These are phyloP conservation scores for Hyaloraphidium curvatum DNA, from an alignment of 192 early-diverging fungal species.

Conservation along the genomic window DNA sequence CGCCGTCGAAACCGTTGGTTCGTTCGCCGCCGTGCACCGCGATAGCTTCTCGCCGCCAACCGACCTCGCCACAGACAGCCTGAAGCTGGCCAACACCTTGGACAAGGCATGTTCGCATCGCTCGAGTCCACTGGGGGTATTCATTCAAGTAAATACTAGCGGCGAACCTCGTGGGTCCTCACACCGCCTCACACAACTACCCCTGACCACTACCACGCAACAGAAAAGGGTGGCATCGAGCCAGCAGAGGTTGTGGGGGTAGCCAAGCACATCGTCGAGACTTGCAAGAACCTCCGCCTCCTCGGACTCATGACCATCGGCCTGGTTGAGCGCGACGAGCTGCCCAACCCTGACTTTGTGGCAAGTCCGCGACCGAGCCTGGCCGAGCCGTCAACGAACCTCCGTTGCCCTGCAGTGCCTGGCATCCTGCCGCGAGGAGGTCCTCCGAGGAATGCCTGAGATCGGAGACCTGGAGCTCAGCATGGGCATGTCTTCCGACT, in stretches of 20 bases:
- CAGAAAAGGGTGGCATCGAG: constrained; percentile 62
- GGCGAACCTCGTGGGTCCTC: constrained; percentile 31
- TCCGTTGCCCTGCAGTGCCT: not conserved
- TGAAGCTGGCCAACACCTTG: constrained; percentile 61
- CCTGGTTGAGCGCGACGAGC: constrained; percentile 24
- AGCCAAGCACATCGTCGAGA: constrained; percentile 36
- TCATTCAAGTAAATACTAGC: constrained; percentile 91
- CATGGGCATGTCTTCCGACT: constrained; percentile 98
- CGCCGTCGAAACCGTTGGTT: constrained; percentile 75
- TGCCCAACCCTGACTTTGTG: constrained; percentile 29
- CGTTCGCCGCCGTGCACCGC: not conserved
- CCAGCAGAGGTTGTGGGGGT: constrained; percentile 29
- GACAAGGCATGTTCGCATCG: constrained; percentile 49
- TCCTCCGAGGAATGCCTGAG: constrained; percentile 8
- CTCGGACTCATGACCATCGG: constrained; percentile 95
- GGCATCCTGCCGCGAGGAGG: not conserved
- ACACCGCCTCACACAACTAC: not conserved
- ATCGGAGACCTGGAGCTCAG: constrained; percentile 45
- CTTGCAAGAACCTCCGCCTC: constrained; percentile 48
- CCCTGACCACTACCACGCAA: not conserved
- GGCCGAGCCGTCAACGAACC: not conserved
- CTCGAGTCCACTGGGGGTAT: constrained; percentile 44
- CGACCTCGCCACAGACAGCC: constrained; percentile 25
- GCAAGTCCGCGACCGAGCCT: constrained; percentile 4
- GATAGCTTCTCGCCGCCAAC: not conserved